Evolutionary conservation across 2,329 filamentous ascomycete species (phyloP).

Genomic region (Beauveria sp.): DNA sequence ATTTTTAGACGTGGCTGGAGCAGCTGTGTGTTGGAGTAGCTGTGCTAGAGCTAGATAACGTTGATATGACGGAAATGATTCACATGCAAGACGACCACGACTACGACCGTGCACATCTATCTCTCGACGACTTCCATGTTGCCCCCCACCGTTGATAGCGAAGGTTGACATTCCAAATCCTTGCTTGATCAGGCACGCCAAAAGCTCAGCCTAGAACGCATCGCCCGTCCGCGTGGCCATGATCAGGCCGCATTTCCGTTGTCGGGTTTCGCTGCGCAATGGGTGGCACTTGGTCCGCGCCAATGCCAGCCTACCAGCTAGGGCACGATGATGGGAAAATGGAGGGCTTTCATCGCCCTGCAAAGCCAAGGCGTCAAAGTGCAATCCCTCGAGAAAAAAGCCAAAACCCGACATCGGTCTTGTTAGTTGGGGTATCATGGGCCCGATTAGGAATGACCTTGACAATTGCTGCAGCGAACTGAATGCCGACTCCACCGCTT

Average conservation of each 20-base stretch:
- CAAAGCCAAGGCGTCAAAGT: background rate
- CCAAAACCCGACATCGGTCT: constrained; percentile 12
- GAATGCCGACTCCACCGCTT: constrained; percentile 7
- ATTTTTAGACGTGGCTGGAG: constrained; percentile 20
- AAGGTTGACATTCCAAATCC: too few relatives aligned
- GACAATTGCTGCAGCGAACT: constrained; percentile 10
- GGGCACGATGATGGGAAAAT: background rate
- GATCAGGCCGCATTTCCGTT: background rate
- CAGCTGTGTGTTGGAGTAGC: background rate
- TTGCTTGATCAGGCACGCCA: background rate
- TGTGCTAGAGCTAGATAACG: background rate
- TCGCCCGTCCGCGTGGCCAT: background rate
- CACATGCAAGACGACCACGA: background rate
- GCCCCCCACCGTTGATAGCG: background rate
- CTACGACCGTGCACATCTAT: too few relatives aligned
- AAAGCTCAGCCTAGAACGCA: background rate
- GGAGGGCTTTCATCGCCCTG: background rate
- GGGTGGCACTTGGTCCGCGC: background rate
- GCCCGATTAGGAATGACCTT: constrained; percentile 11
- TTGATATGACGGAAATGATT: background rate
- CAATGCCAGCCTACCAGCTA: background rate
- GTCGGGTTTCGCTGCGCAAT: background rate
- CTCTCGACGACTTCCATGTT: too few relatives aligned
- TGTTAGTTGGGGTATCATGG: constrained; percentile 1
- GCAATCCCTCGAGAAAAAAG: constrained; percentile 1